phyloP scores from a whole-genome alignment of 805 yeast genomes.

The Metschnikowia picachoensis region DNA sequence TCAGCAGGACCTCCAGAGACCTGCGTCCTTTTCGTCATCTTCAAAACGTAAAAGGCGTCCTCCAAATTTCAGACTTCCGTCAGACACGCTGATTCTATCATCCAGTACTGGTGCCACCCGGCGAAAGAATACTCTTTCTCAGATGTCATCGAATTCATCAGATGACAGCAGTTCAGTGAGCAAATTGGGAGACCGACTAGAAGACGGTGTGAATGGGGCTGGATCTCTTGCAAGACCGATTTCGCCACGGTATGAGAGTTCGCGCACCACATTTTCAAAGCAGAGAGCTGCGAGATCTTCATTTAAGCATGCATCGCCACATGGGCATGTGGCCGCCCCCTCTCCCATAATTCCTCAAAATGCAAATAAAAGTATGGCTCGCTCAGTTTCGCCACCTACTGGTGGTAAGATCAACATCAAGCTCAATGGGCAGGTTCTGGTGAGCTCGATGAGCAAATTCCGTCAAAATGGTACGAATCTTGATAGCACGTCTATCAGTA shows the following conservation, averaged over 20 bases:
- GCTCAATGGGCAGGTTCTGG: neutral
- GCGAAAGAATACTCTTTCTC: constrained; percentile 28
- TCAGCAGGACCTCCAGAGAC: constrained; percentile 23
- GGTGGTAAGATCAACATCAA: neutral
- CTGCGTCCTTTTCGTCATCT: constrained; percentile 15
- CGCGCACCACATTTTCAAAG: neutral
- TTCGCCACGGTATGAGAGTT: constrained; percentile 5
- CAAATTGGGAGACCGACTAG: constrained; percentile 8
- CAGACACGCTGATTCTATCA: constrained; percentile 34
- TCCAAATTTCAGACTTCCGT: constrained; percentile 30
- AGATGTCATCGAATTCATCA: constrained; percentile 36
- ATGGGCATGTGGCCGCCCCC: constrained; percentile 8
- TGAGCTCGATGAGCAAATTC: neutral
- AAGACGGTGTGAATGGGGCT: constrained; percentile 6
- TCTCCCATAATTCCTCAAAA: constrained; percentile 7
- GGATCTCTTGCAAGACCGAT: neutral
- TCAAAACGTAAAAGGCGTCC: constrained; percentile 25
- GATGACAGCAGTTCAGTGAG: constrained; percentile 27
- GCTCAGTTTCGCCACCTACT: constrained; percentile 11
- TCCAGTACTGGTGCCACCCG: constrained; percentile 27
- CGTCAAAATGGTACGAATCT: neutral
- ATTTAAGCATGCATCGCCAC: neutral
- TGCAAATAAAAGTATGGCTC: neutral
- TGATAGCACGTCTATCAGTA: neutral
- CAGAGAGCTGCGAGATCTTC: neutral